phyloP scores from a whole-genome alignment of 2,329 filamentous ascomycete species.

The Geoglossum cookeanum region DNA sequence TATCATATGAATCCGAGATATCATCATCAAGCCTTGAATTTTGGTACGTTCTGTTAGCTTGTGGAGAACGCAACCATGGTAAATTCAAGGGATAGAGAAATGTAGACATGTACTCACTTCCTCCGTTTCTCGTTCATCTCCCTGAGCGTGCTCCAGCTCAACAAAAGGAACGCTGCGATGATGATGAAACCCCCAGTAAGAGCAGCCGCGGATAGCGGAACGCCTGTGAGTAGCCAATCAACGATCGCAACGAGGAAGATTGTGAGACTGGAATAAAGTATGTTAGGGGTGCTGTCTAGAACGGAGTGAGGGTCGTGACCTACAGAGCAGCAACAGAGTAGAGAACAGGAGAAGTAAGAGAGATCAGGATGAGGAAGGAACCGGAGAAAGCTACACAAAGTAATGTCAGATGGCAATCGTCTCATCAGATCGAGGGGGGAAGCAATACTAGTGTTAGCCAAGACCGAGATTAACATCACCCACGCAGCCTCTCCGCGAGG shows the following conservation, averaged over 20 bases:
- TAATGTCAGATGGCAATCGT: not conserved
- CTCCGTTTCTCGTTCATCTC: slow-evolving; percentile 70
- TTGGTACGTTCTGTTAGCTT: slow-evolving; percentile 14
- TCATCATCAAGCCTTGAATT: slow-evolving; percentile 19
- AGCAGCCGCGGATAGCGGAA: slow-evolving; percentile 50
- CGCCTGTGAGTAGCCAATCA: slow-evolving; percentile 71
- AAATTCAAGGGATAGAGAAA: too few species aligned
- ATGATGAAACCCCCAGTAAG: slow-evolving; percentile 73
- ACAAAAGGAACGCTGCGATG: slow-evolving; percentile 65
- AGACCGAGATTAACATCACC: slow-evolving; percentile 60
- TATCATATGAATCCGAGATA: slow-evolving; percentile 5
- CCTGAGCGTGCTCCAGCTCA: slow-evolving; percentile 80
- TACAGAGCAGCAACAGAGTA: slow-evolving; percentile 72
- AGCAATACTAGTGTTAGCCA: slow-evolving; percentile 60
- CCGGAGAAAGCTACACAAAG: slow-evolving; percentile 51
- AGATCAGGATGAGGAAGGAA: slow-evolving; percentile 82
- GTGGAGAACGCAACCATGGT: too few species aligned
- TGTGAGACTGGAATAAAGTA: slow-evolving; percentile 34
- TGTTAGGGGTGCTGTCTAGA: not conserved
- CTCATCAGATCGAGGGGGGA: not conserved
- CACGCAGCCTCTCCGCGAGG: slow-evolving; percentile 60
- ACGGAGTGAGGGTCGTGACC: slow-evolving; percentile 1
- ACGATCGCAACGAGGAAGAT: slow-evolving; percentile 92
- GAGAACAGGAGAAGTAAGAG: slow-evolving; percentile 77
- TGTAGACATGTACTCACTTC: slow-evolving; percentile 18